Percentiles rank a stretch among this genome's conserved stretches.
Evolutionary conservation across 106 monocot species (phyloP).

Genomic region (Allium cepa): DNA sequence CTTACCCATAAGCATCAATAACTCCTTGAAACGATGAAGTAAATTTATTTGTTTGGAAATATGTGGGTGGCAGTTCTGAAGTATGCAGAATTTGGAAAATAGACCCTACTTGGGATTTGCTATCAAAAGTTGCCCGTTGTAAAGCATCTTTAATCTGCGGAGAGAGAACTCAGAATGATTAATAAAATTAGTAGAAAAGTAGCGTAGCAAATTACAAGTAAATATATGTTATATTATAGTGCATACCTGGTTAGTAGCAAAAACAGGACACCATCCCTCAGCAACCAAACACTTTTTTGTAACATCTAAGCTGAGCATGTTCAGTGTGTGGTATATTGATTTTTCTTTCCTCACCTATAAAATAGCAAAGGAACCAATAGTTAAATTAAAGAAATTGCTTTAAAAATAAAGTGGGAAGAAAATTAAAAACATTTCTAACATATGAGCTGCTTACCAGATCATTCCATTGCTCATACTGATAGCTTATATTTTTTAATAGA

Average conservation of each 20-base stretch:
- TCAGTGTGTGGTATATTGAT: conserved; percentile 87
- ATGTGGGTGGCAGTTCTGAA: conserved; percentile 84
- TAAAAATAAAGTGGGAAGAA: not conserved
- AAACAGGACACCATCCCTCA: conserved; percentile 94
- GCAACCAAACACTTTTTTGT: conserved; percentile 95
- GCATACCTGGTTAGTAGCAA: conserved; percentile 58
- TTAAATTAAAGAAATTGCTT: not conserved
- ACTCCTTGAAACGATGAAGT: conserved; percentile 94
- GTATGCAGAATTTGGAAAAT: conserved; percentile 92
- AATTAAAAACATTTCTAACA: not conserved
- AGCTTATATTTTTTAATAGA: conserved; percentile 50
- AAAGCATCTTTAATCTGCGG: conserved; percentile 78
- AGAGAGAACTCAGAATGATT: conserved; percentile 1
- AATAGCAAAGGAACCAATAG: conserved; percentile 1
- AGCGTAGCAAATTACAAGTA: conserved; percentile 1
- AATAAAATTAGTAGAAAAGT: not conserved
- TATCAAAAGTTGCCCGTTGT: conserved; percentile 57
- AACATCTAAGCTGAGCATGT: conserved; percentile 97
- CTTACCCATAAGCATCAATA: conserved; percentile 99
- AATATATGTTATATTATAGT: not conserved
- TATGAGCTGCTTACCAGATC: conserved; percentile 35
- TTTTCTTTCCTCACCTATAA: conserved; percentile 79
- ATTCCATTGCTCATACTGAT: conserved; percentile 69
- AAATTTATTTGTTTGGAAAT: conserved; percentile 90
- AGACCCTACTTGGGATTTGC: conserved; percentile 96